Conservation (phyloP, 352 stramenopile genomes). For the Globisporangium echinulatum region DNA sequence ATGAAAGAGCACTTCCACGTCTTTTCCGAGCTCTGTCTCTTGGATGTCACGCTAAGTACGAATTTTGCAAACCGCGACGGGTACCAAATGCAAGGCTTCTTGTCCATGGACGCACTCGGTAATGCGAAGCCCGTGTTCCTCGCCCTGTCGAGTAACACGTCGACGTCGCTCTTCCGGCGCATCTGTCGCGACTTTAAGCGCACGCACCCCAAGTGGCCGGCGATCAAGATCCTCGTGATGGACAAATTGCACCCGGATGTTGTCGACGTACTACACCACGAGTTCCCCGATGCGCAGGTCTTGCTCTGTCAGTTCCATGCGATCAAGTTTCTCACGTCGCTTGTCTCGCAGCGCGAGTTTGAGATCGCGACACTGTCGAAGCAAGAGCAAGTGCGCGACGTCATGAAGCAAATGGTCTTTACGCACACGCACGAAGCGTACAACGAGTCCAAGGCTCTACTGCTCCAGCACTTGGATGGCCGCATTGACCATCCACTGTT, state of each 20-base stretch:
- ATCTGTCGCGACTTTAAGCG: slow-evolving; percentile 74
- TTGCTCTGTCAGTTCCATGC: slow-evolving; percentile 68
- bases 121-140: slow-evolving; percentile 65
- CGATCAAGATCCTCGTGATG: slow-evolving; percentile 64
- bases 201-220: slow-evolving; percentile 53
- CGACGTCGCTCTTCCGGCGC: slow-evolving; percentile 39
- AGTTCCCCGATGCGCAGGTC: slow-evolving; percentile 51
- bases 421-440: slow-evolving; percentile 43
- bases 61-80: slow-evolving; percentile 23
- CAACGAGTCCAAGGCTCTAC: slow-evolving; percentile 34
- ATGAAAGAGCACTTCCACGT: slow-evolving; percentile 73
- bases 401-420: slow-evolving; percentile 62
- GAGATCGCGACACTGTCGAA: slow-evolving; percentile 26
- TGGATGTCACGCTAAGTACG: slow-evolving; percentile 35
- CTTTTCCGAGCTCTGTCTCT: slow-evolving; percentile 49
- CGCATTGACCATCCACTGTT: slow-evolving; percentile 34
- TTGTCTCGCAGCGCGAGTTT: slow-evolving; percentile 38
- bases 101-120: slow-evolving; percentile 63
- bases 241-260: slow-evolving; percentile 46
- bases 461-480: slow-evolving; percentile 33
- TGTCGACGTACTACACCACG: slow-evolving; percentile 42
- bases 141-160: slow-evolving; percentile 40
- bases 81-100: slow-evolving; percentile 50
- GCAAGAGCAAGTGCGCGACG: slow-evolving; percentile 37
- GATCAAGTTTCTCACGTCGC: slow-evolving; percentile 52